Evolutionary conservation across 2,329 filamentous ascomycete genomes (phyloP).

Genomic region (Mycocentrospora acerina): DNA sequence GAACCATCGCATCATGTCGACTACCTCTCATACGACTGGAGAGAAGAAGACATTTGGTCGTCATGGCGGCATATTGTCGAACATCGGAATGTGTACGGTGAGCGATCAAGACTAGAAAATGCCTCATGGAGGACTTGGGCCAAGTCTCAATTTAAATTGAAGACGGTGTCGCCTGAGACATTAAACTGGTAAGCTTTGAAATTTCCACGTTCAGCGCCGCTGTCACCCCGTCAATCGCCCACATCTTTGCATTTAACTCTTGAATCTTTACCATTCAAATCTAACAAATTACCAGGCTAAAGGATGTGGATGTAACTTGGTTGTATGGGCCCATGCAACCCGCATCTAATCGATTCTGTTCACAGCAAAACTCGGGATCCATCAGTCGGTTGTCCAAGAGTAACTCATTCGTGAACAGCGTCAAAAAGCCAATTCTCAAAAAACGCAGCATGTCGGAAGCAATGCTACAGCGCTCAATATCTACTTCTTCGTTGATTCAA

Average conservation of each 20-base stretch:
- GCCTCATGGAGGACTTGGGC: slow-evolving; percentile 97
- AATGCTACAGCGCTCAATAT: slow-evolving; percentile 87
- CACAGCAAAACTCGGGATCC: slow-evolving; percentile 51
- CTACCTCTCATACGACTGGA: slow-evolving; percentile 90
- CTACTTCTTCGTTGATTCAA: slow-evolving; percentile 83
- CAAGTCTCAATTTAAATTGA: slow-evolving; percentile 83
- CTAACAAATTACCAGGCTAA: slow-evolving; percentile 66
- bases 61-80: slow-evolving; percentile 94
- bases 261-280: slow-evolving; percentile 5
- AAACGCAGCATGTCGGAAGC: slow-evolving; percentile 95
- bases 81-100: slow-evolving; percentile 75
- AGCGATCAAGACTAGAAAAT: slow-evolving; percentile 84
- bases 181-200: slow-evolving; percentile 77
- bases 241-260: slow-evolving; percentile 23
- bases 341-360: slow-evolving; percentile 58
- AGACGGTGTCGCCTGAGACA: slow-evolving; percentile 85
- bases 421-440: slow-evolving; percentile 91
- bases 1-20: slow-evolving; percentile 89
- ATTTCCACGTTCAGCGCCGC: slow-evolving; percentile 21
- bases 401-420: slow-evolving; percentile 62
- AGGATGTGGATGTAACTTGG: slow-evolving; percentile 97
- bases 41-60: slow-evolving; percentile 94
- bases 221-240: slow-evolving; percentile 29
- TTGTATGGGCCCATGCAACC: slow-evolving; percentile 90
- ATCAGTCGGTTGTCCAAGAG: slow-evolving; percentile 60